Evolutionary conservation across 305 asterid species (phyloP), one percentile per base, ranked within the genome.

Genomic region (Rubia tinctorum): DNA sequence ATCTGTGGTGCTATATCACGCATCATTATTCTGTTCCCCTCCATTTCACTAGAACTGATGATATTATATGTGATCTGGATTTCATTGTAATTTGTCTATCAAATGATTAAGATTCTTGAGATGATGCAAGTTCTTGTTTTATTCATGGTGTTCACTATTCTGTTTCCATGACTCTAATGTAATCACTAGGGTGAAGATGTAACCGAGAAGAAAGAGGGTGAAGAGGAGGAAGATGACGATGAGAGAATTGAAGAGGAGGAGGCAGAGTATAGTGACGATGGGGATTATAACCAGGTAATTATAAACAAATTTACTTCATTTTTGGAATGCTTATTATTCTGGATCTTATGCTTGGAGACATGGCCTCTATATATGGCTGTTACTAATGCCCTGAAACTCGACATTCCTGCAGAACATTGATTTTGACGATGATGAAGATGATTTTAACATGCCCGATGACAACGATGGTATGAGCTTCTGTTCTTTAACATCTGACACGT

Each of bases 371-470:
- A 49, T 37, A 27, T 18, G 27, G 40, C 30, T 51, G 47, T 66
- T 39, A 18, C 30, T 25, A 30, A 42, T 17, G 59, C 73, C 30
- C 55, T 80, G 75, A 70, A 81, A 76, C 77, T 51, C 12, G 42
- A 68, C 72, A n/a, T 27, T 75, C 34, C 30, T 73, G 63, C 89
- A 88, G 95, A 79, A 72, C 66, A 80, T 77, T 78, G 76, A 87
- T 77, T 88, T 76, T 75, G 93, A 91, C 59, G 97, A 91, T 11
- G 96, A 91, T 80, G 97, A 91, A 80, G 96, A 88, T 61, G 95
- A 88, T 78, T 88, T 15, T 79, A 89, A 89, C 79, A 78, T 80
- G 90, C 81, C 71, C 1, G 91, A 85, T 5, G 96, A 88, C 56
- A 75, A 80, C 22, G 81, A 84, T 68, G 91, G 90, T 89, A 85